Evolutionary conservation across 768 basidiomycete species (phyloP).

Genomic region (Mycena indigotica): DNA sequence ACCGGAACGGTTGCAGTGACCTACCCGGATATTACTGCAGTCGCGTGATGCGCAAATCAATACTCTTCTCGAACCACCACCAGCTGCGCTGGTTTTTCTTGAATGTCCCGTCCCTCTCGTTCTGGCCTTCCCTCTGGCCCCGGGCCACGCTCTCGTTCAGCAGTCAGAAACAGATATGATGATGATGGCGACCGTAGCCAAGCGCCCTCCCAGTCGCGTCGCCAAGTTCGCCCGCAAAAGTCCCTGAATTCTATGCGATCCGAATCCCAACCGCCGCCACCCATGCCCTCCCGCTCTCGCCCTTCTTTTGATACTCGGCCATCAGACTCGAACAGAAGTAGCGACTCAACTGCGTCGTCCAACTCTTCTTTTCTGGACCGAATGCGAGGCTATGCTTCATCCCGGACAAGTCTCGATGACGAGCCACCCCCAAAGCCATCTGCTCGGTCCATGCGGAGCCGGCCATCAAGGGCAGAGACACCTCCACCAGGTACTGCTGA

Average conservation of each 20-base stretch:
- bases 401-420: conserved; percentile 49
- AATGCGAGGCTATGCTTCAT: conserved; percentile 41
- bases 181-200: conserved; percentile 8
- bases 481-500: conserved; percentile 14
- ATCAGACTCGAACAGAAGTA: conserved; percentile 18
- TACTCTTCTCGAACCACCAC: conserved; percentile 17
- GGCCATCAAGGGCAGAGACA: conserved; percentile 8
- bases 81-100: conserved; percentile 33
- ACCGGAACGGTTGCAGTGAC: too few relatives aligned
- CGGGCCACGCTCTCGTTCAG: conserved; percentile 41
- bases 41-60: too few relatives aligned
- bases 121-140: conserved; percentile 42
- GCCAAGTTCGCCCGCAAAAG: conserved; percentile 28
- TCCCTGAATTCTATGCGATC: conserved; percentile 22
- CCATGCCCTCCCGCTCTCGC: conserved; percentile 21
- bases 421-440: conserved; percentile 22
- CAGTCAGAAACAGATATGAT: conserved; percentile 12
- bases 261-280: conserved; percentile 1
- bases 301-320: conserved; percentile 16
- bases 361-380: conserved; percentile 41
- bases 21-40: too few relatives aligned
- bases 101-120: conserved; percentile 25
- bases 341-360: conserved; percentile 12
- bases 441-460: conserved; percentile 7
- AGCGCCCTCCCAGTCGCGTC: conserved; percentile 14